These are phyloP conservation scores for Macrotyloma uniflorum DNA, from an alignment of 306 rosid genomes.

Conservation along the genomic window DNA sequence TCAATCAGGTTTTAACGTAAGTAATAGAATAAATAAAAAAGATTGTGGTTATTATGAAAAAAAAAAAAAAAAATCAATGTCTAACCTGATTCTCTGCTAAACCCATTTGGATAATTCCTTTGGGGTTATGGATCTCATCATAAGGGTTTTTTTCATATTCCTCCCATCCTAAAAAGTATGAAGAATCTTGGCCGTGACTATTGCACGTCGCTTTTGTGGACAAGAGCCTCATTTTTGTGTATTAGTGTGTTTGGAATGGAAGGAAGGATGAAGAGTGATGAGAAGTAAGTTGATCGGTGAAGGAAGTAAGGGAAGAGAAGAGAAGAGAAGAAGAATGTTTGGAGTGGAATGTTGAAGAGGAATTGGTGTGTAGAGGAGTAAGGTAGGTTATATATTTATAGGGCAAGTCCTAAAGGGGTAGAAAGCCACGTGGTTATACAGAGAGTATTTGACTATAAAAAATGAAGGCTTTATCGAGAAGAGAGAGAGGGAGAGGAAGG, in stretches of 20 bases:
- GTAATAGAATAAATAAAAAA: no score
- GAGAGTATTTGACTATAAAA: conserved; percentile 37
- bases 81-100: conserved; percentile 90
- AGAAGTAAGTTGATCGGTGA: not conserved
- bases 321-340: conserved; percentile 9
- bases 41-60: not conserved
- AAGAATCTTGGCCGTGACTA: conserved; percentile 92
- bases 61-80: not conserved
- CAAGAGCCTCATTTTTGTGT: conserved; percentile 60
- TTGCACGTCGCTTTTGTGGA: conserved; percentile 79
- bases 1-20: not conserved
- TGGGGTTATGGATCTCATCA: conserved; percentile 60
- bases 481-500: not conserved
- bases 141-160: conserved; percentile 89
- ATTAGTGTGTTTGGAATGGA: not conserved
- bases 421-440: conserved; percentile 35
- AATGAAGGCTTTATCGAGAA: not conserved
- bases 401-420: not conserved
- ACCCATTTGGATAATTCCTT: conserved; percentile 96
- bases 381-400: conserved; percentile 42
- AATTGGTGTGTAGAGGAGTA: conserved; percentile 47
- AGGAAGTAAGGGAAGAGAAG: not conserved
- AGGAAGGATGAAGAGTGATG: not conserved
- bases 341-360: conserved; percentile 23
- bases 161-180: conserved; percentile 93